Conservation (phyloP, 2,329 filamentous ascomycete genomes). For the Pseudogymnoascus sp. region DNA sequence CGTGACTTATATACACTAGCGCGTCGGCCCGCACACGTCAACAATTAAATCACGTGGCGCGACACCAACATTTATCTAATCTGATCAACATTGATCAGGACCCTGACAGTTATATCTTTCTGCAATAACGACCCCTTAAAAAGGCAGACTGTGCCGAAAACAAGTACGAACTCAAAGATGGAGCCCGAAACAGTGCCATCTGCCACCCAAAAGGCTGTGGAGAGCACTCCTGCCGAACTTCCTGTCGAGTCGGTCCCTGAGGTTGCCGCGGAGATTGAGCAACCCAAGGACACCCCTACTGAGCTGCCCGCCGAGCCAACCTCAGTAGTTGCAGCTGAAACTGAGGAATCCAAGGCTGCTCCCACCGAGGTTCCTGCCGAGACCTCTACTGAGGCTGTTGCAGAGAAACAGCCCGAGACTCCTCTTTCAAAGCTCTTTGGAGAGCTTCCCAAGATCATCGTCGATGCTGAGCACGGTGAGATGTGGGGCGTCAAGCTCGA, state of each 20-base stretch:
- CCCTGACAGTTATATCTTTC: slow-evolving; percentile 2
- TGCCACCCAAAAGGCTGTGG: background rate
- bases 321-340: background rate
- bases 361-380: background rate
- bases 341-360: background rate
- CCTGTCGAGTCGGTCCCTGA: background rate
- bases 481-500: slow-evolving; percentile 76
- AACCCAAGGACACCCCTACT: background rate
- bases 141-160: background rate
- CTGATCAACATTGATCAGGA: background rate
- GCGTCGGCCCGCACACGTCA: background rate
- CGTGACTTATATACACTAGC: background rate
- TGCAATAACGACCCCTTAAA: background rate
- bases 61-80: background rate
- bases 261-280: background rate
- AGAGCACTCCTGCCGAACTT: background rate
- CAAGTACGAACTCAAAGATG: slow-evolving; percentile 5
- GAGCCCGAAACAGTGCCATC: background rate
- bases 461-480: slow-evolving; percentile 56
- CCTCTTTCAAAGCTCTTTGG: slow-evolving; percentile 49
- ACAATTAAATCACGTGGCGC: background rate
- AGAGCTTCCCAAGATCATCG: slow-evolving; percentile 49
- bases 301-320: background rate
- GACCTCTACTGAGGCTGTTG: background rate
- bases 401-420: slow-evolving; percentile 7